phyloP scores from a whole-genome alignment of 176 grass and related monocot species.

The Triticum turgidum region DNA sequence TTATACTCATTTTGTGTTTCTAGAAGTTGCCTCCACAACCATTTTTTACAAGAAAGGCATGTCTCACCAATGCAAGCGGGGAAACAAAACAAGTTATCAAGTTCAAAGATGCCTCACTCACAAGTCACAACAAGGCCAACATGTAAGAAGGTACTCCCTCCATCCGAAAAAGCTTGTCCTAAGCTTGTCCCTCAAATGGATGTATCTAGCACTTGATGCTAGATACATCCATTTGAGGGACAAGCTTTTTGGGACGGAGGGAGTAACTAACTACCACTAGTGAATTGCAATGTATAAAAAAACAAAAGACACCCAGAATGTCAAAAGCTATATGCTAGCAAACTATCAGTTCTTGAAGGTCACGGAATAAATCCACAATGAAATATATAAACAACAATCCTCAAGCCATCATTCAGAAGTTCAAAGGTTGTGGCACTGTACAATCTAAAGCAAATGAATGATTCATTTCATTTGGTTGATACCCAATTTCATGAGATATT shows the following conservation, averaged over 20 bases:
- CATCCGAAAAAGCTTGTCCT: no score
- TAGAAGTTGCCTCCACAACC: not conserved
- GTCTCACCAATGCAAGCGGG: not conserved
- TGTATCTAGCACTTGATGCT: no score
- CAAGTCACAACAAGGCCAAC: conserved; percentile 14
- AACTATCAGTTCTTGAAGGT: not conserved
- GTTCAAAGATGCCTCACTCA: not conserved
- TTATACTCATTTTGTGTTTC: conserved; percentile 9
- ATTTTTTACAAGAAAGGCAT: no score
- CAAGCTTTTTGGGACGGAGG: no score
- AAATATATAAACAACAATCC: not conserved
- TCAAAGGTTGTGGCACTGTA: not conserved
- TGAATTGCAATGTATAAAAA: conserved; percentile 24
- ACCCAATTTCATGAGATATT: not conserved
- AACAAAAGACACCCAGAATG: not conserved
- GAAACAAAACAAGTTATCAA: conserved; percentile 3
- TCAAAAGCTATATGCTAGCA: not conserved
- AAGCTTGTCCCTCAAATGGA: no score
- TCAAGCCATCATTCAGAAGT: not conserved
- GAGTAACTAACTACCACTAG: not conserved
- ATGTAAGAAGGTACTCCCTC: not conserved
- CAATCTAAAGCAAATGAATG: not conserved
- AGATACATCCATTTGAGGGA: no score
- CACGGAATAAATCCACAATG: not conserved
- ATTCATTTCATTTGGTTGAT: not conserved